Conservation (phyloP, 768 basidiomycete species). For the Lactarius vividus region DNA sequence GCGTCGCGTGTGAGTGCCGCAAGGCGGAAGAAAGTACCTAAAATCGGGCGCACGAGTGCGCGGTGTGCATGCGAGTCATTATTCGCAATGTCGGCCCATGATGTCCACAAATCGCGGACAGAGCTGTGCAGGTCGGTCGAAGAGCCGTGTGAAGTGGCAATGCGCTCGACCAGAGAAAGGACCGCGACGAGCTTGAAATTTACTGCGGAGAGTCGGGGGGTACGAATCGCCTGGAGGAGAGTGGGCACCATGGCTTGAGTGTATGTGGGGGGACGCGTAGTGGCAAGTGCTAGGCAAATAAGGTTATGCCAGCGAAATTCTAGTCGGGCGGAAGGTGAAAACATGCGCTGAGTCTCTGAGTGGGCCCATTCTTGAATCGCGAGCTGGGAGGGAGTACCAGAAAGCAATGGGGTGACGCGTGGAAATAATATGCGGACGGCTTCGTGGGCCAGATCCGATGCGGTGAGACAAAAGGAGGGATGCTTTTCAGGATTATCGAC, state of each 20-base stretch:
- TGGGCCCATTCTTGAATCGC: slow-evolving; percentile 23
- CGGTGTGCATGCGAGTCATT: slow-evolving; percentile 20
- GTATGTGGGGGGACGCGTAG: slow-evolving; percentile 8
- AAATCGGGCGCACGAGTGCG: slow-evolving; percentile 36
- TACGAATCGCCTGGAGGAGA: slow-evolving; percentile 3
- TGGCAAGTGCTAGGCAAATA: slow-evolving; percentile 25
- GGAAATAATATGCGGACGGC: slow-evolving; percentile 24
- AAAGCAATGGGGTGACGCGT: slow-evolving; percentile 9
- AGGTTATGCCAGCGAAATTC: slow-evolving; percentile 27
- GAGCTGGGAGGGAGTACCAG: slow-evolving; percentile 21
- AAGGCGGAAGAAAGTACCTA: slow-evolving; percentile 46
- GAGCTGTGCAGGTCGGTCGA: slow-evolving; percentile 7
- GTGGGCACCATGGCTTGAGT: slow-evolving; percentile 5
- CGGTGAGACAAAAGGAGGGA: slow-evolving; percentile 25
- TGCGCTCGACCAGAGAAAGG: slow-evolving; percentile 21
- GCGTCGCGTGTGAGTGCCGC: slow-evolving; percentile 38
- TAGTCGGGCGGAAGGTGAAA: slow-evolving; percentile 10
- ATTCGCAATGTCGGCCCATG: slow-evolving; percentile 37
- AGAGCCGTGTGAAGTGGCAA: neutral
- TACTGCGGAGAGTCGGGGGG: slow-evolving; percentile 10
- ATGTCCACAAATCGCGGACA: slow-evolving; percentile 38
- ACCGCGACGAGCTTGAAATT: slow-evolving; percentile 25
- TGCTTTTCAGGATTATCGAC: slow-evolving; percentile 10
- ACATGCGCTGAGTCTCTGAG: slow-evolving; percentile 20
- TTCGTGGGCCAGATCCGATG: slow-evolving; percentile 19